Base-by-base conservation (phyloP, 1,139 yeast genomes). In the Blastobotrys persicus region DNA sequence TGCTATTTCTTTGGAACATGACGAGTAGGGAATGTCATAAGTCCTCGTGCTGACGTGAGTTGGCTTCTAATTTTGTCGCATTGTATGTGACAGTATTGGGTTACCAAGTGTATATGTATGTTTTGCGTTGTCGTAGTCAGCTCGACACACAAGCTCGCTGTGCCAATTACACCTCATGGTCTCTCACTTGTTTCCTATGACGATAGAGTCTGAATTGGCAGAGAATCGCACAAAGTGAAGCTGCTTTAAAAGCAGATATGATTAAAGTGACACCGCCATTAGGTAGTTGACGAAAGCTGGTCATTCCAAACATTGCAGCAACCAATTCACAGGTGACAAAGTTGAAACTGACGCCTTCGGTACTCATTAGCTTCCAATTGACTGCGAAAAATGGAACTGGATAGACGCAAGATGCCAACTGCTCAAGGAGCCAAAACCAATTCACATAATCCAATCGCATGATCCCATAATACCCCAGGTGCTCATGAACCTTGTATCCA, bases 391-490 rank as follows among this genome's bases (percentile, higher is more conserved):
- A 61, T 1, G 61, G 59, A 5, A 53, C 17, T 31, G 50, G 49
- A 11, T 47, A 31, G 3, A 47, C 42, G 18, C 48, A 45, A 3
- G 46, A 49, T 4, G 48, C 43, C 9, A 54, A 46, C 26, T 50
- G 45, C 16, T 53, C 55, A 1, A 55, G 50, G 17, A 47, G 13
- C 43, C 58, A 55, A 2, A 58, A 17, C 46, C 54, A 52, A 44
- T 56, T 54, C 11, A 54, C 54, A 16, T 42, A 50, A 37, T 59
- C 62, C 1, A 59, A 49, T 49, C 54, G 53, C 47, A 45, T 50
- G 26, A 55, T 13, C 2, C 54, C 52, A 12, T 32, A 48, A 17
- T 41, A 50, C 4, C 59, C 58, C 19, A 49, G 44, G 12, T 44
- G 46, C 2, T 35, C 47, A 23, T 38, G 42, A 35, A 35, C 31